Evolutionary conservation across 495 filamentous ascomycete species (phyloP).

Genomic region (Chaetomium tenue): DNA sequence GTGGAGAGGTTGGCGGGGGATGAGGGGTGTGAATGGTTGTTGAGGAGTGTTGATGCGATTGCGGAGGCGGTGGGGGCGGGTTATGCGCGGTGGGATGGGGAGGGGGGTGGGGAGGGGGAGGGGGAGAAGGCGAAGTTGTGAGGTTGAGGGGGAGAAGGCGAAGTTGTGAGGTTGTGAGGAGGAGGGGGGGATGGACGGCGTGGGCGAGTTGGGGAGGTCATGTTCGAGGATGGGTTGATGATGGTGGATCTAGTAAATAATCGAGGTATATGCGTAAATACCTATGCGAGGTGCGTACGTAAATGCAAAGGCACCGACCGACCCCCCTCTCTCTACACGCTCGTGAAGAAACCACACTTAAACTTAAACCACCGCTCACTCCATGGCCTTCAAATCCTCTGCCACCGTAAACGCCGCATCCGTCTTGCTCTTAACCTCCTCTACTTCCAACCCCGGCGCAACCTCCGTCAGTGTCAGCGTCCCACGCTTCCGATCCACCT

Average conservation of each 20-base stretch:
- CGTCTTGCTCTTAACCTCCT: slow-evolving; percentile 54
- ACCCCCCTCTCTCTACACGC: neutral
- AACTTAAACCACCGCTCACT: slow-evolving; percentile 26
- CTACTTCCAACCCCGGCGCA: slow-evolving; percentile 54
- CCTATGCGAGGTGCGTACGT: slow-evolving; percentile 18
- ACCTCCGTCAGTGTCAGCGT: slow-evolving; percentile 55
- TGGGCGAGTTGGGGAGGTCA: no score
- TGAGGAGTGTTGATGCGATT: slow-evolving; percentile 67
- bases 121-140: slow-evolving; percentile 18
- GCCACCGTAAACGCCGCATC: slow-evolving; percentile 54
- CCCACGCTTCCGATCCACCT: slow-evolving; percentile 53
- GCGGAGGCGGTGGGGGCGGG: slow-evolving; percentile 56
- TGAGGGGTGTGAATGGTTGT: slow-evolving; percentile 69
- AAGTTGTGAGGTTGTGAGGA: slow-evolving; percentile 17
- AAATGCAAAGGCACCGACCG: slow-evolving; percentile 15
- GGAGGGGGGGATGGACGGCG: no score
- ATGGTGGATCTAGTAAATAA: neutral
- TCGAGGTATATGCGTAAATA: neutral
- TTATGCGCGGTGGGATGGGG: slow-evolving; percentile 42
- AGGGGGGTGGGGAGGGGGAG: slow-evolving; percentile 34
- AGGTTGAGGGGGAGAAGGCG: slow-evolving; percentile 7
- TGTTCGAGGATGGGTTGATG: no score
- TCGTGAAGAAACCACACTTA: slow-evolving; percentile 20
- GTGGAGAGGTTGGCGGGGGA: slow-evolving; percentile 58
- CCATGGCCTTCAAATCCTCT: slow-evolving; percentile 49